Evolutionary conservation across 2,329 filamentous ascomycete genomes (phyloP), one percentile per base, ranked within the genome.

Genomic region (Hymenotorrendiella dingleyae): DNA sequence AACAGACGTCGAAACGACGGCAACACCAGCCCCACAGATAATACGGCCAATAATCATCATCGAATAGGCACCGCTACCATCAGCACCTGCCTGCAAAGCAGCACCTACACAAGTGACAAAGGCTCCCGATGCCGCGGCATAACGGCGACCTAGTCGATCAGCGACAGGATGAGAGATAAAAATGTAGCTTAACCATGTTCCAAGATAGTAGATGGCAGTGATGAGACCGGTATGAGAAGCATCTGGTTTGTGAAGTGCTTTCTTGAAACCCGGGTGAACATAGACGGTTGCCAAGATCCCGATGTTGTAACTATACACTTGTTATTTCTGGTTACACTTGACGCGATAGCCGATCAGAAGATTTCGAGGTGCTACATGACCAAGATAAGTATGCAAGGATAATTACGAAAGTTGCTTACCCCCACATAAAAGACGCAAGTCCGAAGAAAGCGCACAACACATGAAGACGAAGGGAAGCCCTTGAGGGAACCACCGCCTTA

Each of bases 201-300:
- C 76, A 12, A 74, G 55, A 51, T 79, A 79, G 62, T 79, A 79
- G 24, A 76, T 69, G 29, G 68, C 71, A 1, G 74, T 77, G 53
- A 80, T 70, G 28, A 73, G 57, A 6, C 75, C 75, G 38, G 64
- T 74, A 36, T 65, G 64, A 5, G 66, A 59, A 2, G 73, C 66
- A 1, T 61, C 63, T 5, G 68, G 72, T 20, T 68, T 53, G 37
- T 67, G 58, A 9, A 77, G 65, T 6, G 69, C 62, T 14, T 64
- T 57, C n/a, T 62, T 61, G 62, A 75, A 80, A 14, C 75, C 75
- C 0, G 70, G 69, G 52, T 77, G 70, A 4, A 76, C 72, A 40
- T 77, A 72, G 27, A 80, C 65, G 1, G 73, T 74, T 1, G 73
- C 72, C 14, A 78, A 64, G 32, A 80, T 67, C 40, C 75, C 76